These are phyloP conservation scores for Phytophthora ohioensis DNA, from an alignment of 352 stramenopile species.

Conservation along the genomic window DNA sequence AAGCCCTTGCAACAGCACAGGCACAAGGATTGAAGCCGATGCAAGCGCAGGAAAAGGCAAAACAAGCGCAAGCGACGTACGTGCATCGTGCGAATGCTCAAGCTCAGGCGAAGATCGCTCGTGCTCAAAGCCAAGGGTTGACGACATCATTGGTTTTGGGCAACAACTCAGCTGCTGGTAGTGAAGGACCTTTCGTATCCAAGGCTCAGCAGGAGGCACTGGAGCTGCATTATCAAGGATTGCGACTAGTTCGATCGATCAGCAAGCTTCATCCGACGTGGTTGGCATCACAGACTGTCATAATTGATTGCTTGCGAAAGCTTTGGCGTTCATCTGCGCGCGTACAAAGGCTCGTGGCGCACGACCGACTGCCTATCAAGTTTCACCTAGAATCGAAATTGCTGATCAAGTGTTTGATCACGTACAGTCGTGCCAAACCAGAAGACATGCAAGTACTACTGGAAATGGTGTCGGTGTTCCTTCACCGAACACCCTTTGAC, in stretches of 20 bases:
- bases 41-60: slow-evolving; percentile 91
- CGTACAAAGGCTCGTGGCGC: slow-evolving; percentile 70
- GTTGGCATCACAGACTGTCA: slow-evolving; percentile 85
- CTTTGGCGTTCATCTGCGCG: slow-evolving; percentile 93
- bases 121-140: slow-evolving; percentile 71
- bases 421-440: slow-evolving; percentile 93
- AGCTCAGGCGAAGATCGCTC: slow-evolving; percentile 87
- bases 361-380: slow-evolving; percentile 87
- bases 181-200: slow-evolving; percentile 64
- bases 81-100: slow-evolving; percentile 89
- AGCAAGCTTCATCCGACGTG: slow-evolving; percentile 91
- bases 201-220: slow-evolving; percentile 89
- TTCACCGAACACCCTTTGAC: slow-evolving; percentile 94
- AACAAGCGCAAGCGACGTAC: slow-evolving; percentile 90
- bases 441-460: slow-evolving; percentile 96
- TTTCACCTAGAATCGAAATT: slow-evolving; percentile 96
- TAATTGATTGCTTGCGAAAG: slow-evolving; percentile 95
- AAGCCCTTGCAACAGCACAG: slow-evolving; percentile 88
- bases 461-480: slow-evolving; percentile 95
- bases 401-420: slow-evolving; percentile 95
- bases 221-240: slow-evolving; percentile 96
- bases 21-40: slow-evolving; percentile 87
- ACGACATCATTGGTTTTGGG: slow-evolving; percentile 45
- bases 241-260: slow-evolving; percentile 93
- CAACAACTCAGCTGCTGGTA: slow-evolving; percentile 22